Evolutionary conservation across 169 alveolate species (phyloP), one percentile per base, ranked within the genome.

Genomic region (Theileria equi): DNA sequence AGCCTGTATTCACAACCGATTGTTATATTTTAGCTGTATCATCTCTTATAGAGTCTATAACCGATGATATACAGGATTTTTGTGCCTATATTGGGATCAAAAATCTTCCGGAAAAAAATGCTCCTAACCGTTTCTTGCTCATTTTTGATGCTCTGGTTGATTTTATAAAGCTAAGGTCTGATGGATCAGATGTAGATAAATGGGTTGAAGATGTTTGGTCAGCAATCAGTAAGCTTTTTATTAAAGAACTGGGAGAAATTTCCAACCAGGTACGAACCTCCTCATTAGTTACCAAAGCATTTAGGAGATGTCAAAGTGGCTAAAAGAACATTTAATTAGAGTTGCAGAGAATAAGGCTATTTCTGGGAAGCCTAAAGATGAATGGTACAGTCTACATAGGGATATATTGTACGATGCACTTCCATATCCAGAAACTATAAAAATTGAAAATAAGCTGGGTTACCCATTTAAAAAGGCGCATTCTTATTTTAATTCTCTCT

Each of bases 371-470:
- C 50, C 62, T 0, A 43, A 11, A 57, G 81, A 62, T 77, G 68
- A 53, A 57, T 36, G 21, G 16, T 10, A 8, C 2, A 21, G 7
- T 25, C 13, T 21, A 47, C 17, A 2, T 10, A 32, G 64, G 17
- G 80, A 74, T 40, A 49, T 74, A 29, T 52, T 69, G n/a, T 74
- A 74, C 38, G 84, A 74, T 26, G 84, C 77, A 0, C 25, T 74
- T 2, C 84, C 84, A 13, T 63, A 55, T 19, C 74, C 84, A 4
- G 79, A 74, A 16, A 48, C 47, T n/a, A 58, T 74, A 21, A 26
- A 35, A 1, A 69, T 60, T 19, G 84, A 74, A 38, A 57, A 70
- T 17, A 50, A 69, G 7, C 34, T 63, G 45, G 84, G 84, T 21
- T 74, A 53, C 36, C 84, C 84, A 10, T 17, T 74, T 10, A 79